Base-by-base conservation (phyloP, 2,329 filamentous ascomycete species). In the Penicillium corylophilum region DNA sequence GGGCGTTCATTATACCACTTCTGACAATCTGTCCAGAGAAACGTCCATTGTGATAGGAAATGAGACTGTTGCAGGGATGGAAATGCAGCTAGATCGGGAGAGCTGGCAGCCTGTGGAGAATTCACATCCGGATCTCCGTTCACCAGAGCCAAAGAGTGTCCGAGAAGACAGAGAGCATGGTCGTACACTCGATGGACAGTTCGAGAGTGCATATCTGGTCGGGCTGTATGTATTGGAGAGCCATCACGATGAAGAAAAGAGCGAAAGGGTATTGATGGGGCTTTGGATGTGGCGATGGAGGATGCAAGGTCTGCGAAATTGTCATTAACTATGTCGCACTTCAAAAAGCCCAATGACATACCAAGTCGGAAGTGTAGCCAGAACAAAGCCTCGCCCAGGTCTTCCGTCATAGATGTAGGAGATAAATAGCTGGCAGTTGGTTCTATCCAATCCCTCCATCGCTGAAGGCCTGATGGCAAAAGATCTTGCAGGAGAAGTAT, bases 1-100 rank as follows among this genome's bases (percentile, higher is more conserved):
- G 59, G 60, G 13, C 60, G 62, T 16, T 61, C 59, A 10, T 61
- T 59, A 42, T 64, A 64, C 61, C 61, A 65, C 49, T 60, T 60
- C 28, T 62, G 62, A 6, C 60, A 64, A 20, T 63, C 61, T 4
- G 51, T 56, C 62, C 61, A 65, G 10, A 65, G 59, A 8, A 56
- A 61, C 1, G 56, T 62, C 62, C 62, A 65, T 20, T 58, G 55
- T 1, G 61, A 64, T 1, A 62, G 41, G 8, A 54, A 60, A 33
- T 60, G 55, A 1, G 60, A 60, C 23, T 63, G 56, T 22, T 45
- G 53, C 13, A 62, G 23, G 15, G 56, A 59, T 26, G 57, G 52
- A 20, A 58, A 61, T 9, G 44, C 54, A 16, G 46, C 44, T 22
- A 55, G 26, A 12, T 55, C 46, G 24, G 60, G 50, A 2, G 60